Percentiles rank a stretch among this genome's conserved stretches.
phyloP scores from a whole-genome alignment of 441 rosid species.

The Melastoma candidum region DNA sequence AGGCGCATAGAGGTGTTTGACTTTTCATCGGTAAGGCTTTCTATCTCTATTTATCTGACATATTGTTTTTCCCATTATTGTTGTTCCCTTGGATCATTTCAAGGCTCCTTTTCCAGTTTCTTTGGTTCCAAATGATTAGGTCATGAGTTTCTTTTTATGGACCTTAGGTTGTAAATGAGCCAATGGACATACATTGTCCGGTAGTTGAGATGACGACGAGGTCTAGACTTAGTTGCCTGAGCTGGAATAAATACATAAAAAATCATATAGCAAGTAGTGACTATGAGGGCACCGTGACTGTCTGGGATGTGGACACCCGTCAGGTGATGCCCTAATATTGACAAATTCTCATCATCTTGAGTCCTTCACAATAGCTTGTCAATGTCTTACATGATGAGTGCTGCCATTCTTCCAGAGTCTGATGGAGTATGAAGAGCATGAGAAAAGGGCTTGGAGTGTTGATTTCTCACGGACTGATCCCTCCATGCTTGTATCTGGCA shows the following conservation, averaged over 20 bases:
- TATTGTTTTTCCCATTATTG: no score
- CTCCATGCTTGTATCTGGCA: conserved; percentile 69
- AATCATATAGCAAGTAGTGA: conserved; percentile 98
- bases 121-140: no score
- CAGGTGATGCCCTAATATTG: conserved; percentile 42
- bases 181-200: conserved; percentile 72
- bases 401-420: conserved; percentile 26
- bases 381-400: background rate
- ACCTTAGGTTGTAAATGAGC: conserved; percentile 79
- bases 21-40: conserved; percentile 69
- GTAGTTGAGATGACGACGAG: conserved; percentile 96
- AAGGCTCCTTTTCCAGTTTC: no score
- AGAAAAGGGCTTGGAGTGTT: conserved; percentile 99
- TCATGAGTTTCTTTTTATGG: conserved; percentile 1
- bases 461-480: conserved; percentile 94
- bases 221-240: conserved; percentile 96
- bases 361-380: conserved; percentile 1
- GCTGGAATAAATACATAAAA: conserved; percentile 94
- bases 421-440: conserved; percentile 99
- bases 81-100: no score
- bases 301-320: conserved; percentile 95
- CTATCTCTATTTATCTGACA: no score
- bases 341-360: background rate
- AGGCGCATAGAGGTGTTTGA: conserved; percentile 90
- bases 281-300: conserved; percentile 95